Base-by-base conservation (phyloP, 2,329 filamentous ascomycete species). In the Microdochium trichocladiopsis region DNA sequence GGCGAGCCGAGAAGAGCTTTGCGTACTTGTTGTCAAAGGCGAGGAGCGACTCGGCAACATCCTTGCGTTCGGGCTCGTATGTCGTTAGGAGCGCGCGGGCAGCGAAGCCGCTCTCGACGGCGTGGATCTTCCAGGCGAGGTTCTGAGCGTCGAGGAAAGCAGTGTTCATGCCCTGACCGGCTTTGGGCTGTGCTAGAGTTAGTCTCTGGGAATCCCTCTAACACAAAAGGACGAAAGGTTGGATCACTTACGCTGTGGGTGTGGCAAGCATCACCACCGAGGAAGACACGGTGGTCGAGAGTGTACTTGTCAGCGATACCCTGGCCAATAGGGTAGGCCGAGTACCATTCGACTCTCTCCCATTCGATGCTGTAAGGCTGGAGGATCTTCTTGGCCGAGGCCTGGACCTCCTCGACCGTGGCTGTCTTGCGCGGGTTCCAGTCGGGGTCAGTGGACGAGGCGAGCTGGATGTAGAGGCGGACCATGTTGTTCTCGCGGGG, bases 41-140 rank as follows among this genome's bases (percentile, higher is more conserved):
- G 12, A 96, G 77, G 1, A 96, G 79, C 11, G 82, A 88, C 69
- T 96, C 88, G 4, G 93, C 93, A 43, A 95, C 86, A 52, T 87
- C 78, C 66, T 89, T 92, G 53, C 92, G 86, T 70, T 96, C 92
- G 2, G 79, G 77, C 71, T 96, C 90, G 67, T 96, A 97, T 0
- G 92, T 94, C 56, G 84, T 81, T 50, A 97, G 79, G 18, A 94
- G 77, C 2, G 82, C 80, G 55, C 88, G 86, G 25, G 84, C 72
- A 1, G 90, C 89, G 59, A 95, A 89, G 12, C 90, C 90, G 24
- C 79, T 78, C 66, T 96, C 91, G 10, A 96, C 93, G 33, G 88
- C 84, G 65, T 96, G 92, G 50, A 96, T 88, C 74, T 97, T 97
- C 92, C 92, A 97, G 8, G 92, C 92, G 41, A 97, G 76, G 68